Evolutionary conservation across 2,329 filamentous ascomycete genomes (phyloP), one percentile per base, ranked within the genome.

Genomic region (Neofusicoccum ribis): DNA sequence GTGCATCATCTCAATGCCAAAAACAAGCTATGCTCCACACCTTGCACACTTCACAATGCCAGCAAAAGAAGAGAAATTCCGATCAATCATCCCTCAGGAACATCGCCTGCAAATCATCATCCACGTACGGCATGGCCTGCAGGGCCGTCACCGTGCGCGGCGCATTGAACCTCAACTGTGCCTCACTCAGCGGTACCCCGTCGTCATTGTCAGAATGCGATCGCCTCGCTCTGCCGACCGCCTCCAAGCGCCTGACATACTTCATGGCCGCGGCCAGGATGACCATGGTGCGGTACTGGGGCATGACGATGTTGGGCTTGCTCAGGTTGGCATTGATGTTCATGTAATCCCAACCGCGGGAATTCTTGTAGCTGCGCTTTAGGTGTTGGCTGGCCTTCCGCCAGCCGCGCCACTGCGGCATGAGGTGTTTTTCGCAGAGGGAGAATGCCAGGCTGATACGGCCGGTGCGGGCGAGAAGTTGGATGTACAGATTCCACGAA

Each of bases 401-500:
- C 91, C 93, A 97, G 27, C 92, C 92, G 11, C 86, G 85, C 85
- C 93, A 97, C 39, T 86, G 83, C 1, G 86, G 84, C 85, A 97
- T 96, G 64, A 98, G 88, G 67, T 87, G 86, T 31, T 83, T 79
- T 79, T 98, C 94, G 73, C 91, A 94, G 60, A 89, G 78, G 23
- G 80, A 74, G 77, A 95, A 96, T 43, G 93, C 93, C 20, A 89
- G 82, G 54, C 86, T 78, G 70, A 85, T 84, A 51, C 84, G 82
- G 51, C 84, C 83, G 63, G 87, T 82, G 14, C 82, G 80, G 27
- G 88, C 86, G 34, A 97, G 86, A 59, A 84, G 78, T 70, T 90
- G 86, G 64, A 97, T 84, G 68, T 91, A 88, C 59, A 85, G 83
- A 74, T 96, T 95, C 92, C 92, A 96, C 70, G 91, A 93, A 70